Conservation (phyloP, 1,139 yeast genomes). For the Sugiyamaella xylanicola region DNA sequence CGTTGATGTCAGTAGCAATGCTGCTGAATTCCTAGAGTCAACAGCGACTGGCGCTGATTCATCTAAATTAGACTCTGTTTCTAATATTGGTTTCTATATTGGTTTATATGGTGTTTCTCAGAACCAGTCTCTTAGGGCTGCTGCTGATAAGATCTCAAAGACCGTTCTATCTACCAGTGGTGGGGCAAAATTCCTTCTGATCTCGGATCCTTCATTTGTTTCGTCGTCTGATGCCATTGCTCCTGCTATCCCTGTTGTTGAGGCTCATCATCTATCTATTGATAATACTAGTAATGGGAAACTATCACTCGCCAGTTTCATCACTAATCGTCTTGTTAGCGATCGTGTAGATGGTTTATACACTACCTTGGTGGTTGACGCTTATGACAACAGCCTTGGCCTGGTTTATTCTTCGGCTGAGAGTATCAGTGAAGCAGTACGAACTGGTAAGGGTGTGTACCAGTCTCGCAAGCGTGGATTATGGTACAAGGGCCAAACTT, state of each 20-base stretch:
- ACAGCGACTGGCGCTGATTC: constrained; percentile 1
- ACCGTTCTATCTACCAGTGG: constrained; percentile 35
- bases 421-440: constrained; percentile 79
- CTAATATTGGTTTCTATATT: constrained; percentile 29
- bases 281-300: constrained; percentile 38
- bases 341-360: constrained; percentile 87
- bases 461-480: constrained; percentile 87
- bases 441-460: constrained; percentile 84
- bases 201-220: constrained; percentile 29
- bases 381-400: constrained; percentile 70
- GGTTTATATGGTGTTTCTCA: constrained; percentile 32
- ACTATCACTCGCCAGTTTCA: constrained; percentile 54
- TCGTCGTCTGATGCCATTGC: constrained; percentile 30
- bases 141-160: constrained; percentile 18
- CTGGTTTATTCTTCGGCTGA: constrained; percentile 86
- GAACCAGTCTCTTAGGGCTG: not conserved
- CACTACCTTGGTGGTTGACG: constrained; percentile 81
- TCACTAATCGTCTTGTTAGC: constrained; percentile 63
- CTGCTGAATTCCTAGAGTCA: constrained; percentile 4
- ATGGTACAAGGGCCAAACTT: constrained; percentile 95
- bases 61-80: not conserved
- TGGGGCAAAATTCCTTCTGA: constrained; percentile 52
- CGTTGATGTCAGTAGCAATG: constrained; percentile 39
- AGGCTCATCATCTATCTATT: constrained; percentile 48
- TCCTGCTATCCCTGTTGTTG: constrained; percentile 54